Evolutionary conservation across 2,329 filamentous ascomycete genomes (phyloP).

Genomic region (Phaeosphaeriaceae sp.): DNA sequence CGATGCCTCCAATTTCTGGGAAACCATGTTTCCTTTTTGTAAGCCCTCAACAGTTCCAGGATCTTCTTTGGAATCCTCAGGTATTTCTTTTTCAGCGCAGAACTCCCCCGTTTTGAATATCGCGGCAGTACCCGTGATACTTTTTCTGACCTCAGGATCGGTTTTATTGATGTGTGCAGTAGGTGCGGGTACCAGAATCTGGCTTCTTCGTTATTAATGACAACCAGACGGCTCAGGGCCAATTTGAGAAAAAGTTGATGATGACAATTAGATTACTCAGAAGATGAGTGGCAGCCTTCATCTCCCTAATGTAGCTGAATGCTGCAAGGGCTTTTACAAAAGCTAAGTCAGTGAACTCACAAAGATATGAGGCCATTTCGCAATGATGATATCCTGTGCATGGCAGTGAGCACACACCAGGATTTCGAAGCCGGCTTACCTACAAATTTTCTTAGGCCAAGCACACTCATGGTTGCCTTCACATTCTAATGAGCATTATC

Average conservation of each 20-base stretch:
- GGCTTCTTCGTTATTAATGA: conserved; percentile 14
- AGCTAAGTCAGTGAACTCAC: conserved; percentile 17
- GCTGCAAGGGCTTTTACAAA: conserved; percentile 16
- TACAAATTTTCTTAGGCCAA: conserved; percentile 12
- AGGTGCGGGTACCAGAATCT: conserved; percentile 10
- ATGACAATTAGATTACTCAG: conserved; percentile 15
- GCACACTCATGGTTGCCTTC: conserved; percentile 16
- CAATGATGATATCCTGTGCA: conserved; percentile 12
- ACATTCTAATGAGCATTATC: conserved; percentile 7
- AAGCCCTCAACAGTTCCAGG: conserved; percentile 8
- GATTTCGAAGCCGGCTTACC: not conserved
- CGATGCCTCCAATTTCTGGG: conserved; percentile 10
- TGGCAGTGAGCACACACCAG: not conserved
- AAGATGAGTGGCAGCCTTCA: conserved; percentile 17
- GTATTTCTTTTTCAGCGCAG: not conserved
- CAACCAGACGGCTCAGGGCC: not conserved
- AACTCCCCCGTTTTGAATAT: conserved; percentile 9
- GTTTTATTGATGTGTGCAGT: conserved; percentile 19
- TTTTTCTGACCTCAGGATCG: conserved; percentile 9
- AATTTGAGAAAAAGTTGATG: conserved; percentile 8
- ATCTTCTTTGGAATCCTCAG: no score
- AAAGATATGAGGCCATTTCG: conserved; percentile 8
- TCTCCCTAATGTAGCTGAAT: conserved; percentile 13
- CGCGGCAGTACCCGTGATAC: conserved; percentile 10
- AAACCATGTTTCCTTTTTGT: conserved; percentile 3